Evolutionary conservation across 129 eudicot genomes (phyloP).

Genomic region (Scalesia atractyloides): DNA sequence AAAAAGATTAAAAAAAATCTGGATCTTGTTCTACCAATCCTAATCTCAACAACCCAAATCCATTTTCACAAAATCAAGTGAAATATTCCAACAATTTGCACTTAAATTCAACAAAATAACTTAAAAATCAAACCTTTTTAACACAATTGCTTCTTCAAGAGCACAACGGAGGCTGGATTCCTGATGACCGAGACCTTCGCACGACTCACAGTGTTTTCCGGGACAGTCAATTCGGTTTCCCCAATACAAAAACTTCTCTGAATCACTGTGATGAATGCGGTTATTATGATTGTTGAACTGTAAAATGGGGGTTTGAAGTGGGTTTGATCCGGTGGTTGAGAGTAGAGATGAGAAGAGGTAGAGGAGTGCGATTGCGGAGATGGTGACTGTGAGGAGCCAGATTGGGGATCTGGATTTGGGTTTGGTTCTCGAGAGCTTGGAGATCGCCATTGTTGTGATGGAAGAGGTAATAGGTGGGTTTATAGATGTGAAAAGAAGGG

Average conservation of each 20-base stretch:
- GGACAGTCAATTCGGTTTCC: slow-evolving; percentile 90
- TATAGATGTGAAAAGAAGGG: neutral
- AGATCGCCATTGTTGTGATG: slow-evolving; percentile 70
- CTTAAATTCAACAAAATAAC: neutral
- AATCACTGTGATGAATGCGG: slow-evolving; percentile 18
- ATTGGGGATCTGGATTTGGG: slow-evolving; percentile 74
- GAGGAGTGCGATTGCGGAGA: slow-evolving; percentile 55
- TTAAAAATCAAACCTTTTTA: slow-evolving; percentile 52
- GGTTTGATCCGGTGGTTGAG: slow-evolving; percentile 47
- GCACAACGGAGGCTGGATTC: slow-evolving; percentile 99
- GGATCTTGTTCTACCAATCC: neutral
- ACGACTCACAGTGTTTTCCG: slow-evolving; percentile 88
- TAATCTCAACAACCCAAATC: neutral
- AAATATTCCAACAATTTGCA: neutral
- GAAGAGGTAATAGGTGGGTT: neutral
- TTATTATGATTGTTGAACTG: slow-evolving; percentile 15
- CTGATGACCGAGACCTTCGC: slow-evolving; percentile 95
- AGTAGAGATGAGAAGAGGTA: slow-evolving; percentile 57
- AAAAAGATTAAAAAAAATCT: too few relatives aligned
- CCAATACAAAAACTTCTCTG: slow-evolving; percentile 77
- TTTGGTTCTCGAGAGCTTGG: slow-evolving; percentile 52
- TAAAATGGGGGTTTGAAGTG: slow-evolving; percentile 34
- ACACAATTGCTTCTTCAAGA: slow-evolving; percentile 90
- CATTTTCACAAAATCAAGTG: neutral
- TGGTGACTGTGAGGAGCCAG: slow-evolving; percentile 38